Evolutionary conservation across 352 stramenopile genomes (phyloP).

Genomic region (Phytophthora ramorum): DNA sequence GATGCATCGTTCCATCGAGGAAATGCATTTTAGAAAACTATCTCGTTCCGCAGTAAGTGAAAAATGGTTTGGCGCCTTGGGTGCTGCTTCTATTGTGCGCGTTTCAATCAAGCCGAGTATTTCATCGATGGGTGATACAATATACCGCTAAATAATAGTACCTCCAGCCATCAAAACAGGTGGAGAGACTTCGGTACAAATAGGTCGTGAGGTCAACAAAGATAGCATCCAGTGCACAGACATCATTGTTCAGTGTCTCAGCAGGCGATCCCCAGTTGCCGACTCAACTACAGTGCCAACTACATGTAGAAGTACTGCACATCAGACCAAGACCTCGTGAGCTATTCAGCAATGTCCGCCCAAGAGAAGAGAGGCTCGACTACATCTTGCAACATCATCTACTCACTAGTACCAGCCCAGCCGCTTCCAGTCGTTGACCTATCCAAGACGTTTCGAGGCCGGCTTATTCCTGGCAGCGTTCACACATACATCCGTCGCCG

Average conservation of each 20-base stretch:
- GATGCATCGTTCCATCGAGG: background rate
- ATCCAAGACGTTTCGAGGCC: slow-evolving; percentile 44
- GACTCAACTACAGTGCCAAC: background rate
- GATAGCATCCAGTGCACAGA: background rate
- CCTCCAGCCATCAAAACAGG: too few relatives aligned
- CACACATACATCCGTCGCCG: slow-evolving; percentile 21
- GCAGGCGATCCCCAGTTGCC: too few relatives aligned
- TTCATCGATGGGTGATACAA: too few relatives aligned
- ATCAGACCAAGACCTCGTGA: background rate
- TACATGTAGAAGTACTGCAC: background rate
- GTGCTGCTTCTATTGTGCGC: too few relatives aligned
- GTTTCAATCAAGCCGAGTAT: too few relatives aligned
- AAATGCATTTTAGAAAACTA: background rate
- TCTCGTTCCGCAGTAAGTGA: too few relatives aligned
- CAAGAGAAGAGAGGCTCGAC: background rate
- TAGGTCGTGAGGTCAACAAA: background rate
- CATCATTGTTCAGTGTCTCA: background rate
- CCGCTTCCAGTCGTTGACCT: slow-evolving; percentile 43
- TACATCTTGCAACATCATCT: slow-evolving; percentile 8
- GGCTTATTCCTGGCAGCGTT: slow-evolving; percentile 24
- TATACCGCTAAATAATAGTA: too few relatives aligned
- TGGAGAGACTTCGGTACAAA: too few relatives aligned
- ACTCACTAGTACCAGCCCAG: slow-evolving; percentile 36
- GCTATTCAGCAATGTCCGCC: background rate
- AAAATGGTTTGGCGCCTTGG: too few relatives aligned